A percentile compares a stretch with the other conserved stretches of the same genome.
Evolutionary conservation across 148 eudicot genomes (phyloP).

Genomic region (Spergularia bocconei): DNA sequence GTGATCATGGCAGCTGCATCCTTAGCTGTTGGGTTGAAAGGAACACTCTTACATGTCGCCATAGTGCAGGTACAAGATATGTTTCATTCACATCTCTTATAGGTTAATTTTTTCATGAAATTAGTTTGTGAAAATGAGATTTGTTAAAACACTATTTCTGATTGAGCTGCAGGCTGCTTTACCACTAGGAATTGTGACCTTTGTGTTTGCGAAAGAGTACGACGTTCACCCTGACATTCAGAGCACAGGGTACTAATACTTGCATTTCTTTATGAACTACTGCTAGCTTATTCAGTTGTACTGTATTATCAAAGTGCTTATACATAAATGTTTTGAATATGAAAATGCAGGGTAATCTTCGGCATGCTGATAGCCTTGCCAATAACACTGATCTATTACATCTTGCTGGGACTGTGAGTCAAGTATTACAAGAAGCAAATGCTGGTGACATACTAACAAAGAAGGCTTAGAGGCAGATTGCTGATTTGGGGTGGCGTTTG

Average conservation of each 20-base stretch:
- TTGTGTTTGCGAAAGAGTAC: slow-evolving; percentile 40
- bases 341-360: slow-evolving; percentile 56
- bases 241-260: slow-evolving; percentile 34
- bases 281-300: too few relatives aligned
- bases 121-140: too few relatives aligned
- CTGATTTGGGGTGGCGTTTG: too few relatives aligned
- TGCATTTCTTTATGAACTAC: background rate
- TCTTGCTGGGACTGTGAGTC: slow-evolving; percentile 43
- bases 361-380: slow-evolving; percentile 73
- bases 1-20: slow-evolving; percentile 89
- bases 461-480: too few relatives aligned
- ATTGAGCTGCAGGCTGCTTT: slow-evolving; percentile 27
- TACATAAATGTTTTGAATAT: background rate
- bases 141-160: too few relatives aligned
- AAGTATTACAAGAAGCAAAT: too few relatives aligned
- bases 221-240: slow-evolving; percentile 34
- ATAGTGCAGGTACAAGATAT: slow-evolving; percentile 59
- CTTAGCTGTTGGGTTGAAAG: slow-evolving; percentile 57
- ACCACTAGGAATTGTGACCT: slow-evolving; percentile 35
- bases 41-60: slow-evolving; percentile 61
- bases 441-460: too few relatives aligned
- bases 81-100: too few relatives aligned
- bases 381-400: slow-evolving; percentile 56
- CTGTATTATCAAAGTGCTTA: too few relatives aligned
- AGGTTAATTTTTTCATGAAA: too few relatives aligned